phyloP scores from a whole-genome alignment of 2,329 filamentous ascomycete species.

The Fusarium secorum region DNA sequence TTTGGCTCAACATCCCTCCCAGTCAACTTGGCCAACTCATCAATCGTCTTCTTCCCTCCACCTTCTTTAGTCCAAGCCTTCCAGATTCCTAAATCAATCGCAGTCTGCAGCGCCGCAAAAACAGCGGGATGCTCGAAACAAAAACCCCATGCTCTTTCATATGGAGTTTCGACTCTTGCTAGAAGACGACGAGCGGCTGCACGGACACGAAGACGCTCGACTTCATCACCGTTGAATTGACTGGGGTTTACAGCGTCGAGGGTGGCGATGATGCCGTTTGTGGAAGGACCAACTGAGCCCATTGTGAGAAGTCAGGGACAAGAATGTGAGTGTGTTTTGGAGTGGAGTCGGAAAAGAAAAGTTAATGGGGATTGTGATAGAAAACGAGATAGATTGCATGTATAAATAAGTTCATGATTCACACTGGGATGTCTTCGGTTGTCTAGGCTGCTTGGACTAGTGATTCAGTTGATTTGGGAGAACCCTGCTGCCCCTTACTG shows the following conservation, averaged over 20 bases:
- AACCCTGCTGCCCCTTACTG: neutral
- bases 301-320: neutral
- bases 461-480: neutral
- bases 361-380: neutral
- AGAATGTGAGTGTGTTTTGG: neutral
- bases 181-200: constrained; percentile 13
- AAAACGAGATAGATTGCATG: neutral
- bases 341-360: neutral
- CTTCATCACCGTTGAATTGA: constrained; percentile 15
- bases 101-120: constrained; percentile 21
- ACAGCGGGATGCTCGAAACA: constrained; percentile 31
- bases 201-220: constrained; percentile 29
- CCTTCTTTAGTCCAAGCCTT: constrained; percentile 9
- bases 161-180: constrained; percentile 18
- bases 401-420: neutral
- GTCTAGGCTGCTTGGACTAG: neutral
- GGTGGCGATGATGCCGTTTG: constrained; percentile 2
- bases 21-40: constrained; percentile 14
- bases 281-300: neutral
- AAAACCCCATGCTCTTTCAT: constrained; percentile 30
- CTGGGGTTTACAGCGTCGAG: constrained; percentile 5
- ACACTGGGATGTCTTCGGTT: accelerated
- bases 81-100: constrained; percentile 25
- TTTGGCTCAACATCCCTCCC: constrained; percentile 11
- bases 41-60: constrained; percentile 19